Evolutionary conservation across 1,284 basidiomycete species (phyloP).

Genomic region (Malassezia arunalokei): DNA sequence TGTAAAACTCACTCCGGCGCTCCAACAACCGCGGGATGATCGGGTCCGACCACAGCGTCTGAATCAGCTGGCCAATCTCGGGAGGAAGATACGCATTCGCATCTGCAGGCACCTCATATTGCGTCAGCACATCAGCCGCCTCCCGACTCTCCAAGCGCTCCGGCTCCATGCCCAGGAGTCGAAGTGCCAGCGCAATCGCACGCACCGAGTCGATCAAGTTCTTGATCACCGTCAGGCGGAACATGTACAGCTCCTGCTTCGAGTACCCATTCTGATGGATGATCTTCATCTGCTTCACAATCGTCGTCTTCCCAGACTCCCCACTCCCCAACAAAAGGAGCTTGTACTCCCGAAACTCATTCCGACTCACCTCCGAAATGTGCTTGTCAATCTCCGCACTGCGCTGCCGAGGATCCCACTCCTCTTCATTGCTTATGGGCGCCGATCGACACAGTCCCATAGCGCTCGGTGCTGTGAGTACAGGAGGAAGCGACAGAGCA

Average conservation of each 20-base stretch:
- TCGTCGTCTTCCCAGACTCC: constrained; percentile 85
- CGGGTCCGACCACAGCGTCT: constrained; percentile 78
- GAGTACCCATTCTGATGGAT: constrained; percentile 91
- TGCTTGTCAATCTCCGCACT: constrained; percentile 51
- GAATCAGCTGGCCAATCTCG: constrained; percentile 59
- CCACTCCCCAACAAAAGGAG: constrained; percentile 74
- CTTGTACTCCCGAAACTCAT: constrained; percentile 82
- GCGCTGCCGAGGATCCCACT: constrained; percentile 38
- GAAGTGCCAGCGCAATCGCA: constrained; percentile 74
- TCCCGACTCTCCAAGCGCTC: constrained; percentile 60
- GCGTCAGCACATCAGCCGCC: constrained; percentile 53
- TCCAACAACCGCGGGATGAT: constrained; percentile 77
- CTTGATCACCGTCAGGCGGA: constrained; percentile 58
- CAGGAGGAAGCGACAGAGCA: not conserved
- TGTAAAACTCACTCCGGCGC: constrained; percentile 73
- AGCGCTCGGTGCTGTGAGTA: not conserved
- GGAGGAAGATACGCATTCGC: constrained; percentile 46
- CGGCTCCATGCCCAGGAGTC: constrained; percentile 76
- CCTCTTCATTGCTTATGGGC: constrained; percentile 57
- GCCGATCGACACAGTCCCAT: constrained; percentile 29
- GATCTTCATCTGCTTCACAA: constrained; percentile 99
- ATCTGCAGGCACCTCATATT: constrained; percentile 39
- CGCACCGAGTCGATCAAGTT: constrained; percentile 57
- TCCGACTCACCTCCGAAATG: constrained; percentile 52
- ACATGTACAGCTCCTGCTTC: constrained; percentile 64